Conservation (phyloP, 176 grass and related monocot species). For the Elymus sibiricus region DNA sequence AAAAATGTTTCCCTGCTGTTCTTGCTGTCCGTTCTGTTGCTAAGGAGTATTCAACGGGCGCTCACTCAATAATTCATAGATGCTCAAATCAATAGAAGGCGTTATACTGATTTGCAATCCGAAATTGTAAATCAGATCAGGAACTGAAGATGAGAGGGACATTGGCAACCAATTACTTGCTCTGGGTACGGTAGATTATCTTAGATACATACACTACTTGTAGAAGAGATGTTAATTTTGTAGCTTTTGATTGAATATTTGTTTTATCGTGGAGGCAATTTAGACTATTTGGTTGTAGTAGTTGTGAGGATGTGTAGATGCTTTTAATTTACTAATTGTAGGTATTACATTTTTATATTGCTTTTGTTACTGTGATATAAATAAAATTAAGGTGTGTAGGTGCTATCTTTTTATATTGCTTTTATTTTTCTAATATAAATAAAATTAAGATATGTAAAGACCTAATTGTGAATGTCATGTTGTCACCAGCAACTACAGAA, state of each 20-base stretch:
- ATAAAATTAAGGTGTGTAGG: background rate
- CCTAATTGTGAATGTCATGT: background rate
- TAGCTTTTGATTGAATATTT: background rate
- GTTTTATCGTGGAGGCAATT: background rate
- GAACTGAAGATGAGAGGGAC: background rate
- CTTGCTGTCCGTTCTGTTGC: constrained; percentile 55
- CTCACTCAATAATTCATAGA: background rate
- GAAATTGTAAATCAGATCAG: background rate
- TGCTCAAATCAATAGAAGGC: background rate
- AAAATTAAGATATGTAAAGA: background rate
- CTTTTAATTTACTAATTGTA: background rate
- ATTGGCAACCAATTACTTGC: background rate
- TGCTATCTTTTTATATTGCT: background rate
- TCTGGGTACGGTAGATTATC: background rate
- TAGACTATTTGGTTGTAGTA: background rate
- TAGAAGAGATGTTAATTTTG: background rate
- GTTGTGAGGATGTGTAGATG: background rate
- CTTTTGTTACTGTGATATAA: background rate
- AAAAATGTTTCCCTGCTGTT: constrained; percentile 58
- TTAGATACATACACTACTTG: background rate
- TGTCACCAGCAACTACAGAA: background rate
- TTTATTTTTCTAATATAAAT: background rate
- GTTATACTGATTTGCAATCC: background rate
- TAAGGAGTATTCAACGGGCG: constrained; percentile 8
- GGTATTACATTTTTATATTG: background rate